Evolutionary conservation across 768 basidiomycete species (phyloP).

Genomic region (Nevesoporus exiguus): DNA sequence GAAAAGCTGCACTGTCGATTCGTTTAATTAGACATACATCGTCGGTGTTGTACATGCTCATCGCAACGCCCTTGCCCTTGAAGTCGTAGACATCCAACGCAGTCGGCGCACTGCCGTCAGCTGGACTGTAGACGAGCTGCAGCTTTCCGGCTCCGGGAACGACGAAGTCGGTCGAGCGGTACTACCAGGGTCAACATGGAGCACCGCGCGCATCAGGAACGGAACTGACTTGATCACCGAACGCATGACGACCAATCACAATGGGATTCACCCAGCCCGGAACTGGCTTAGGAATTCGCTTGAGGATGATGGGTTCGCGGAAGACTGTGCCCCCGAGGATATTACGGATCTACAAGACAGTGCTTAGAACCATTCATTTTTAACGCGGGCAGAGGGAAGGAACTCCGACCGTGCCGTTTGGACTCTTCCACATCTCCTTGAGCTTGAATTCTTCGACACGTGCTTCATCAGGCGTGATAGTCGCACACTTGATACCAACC

Average conservation of each 20-base stretch:
- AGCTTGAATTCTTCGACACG: slow-evolving; percentile 96
- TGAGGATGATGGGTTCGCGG: slow-evolving; percentile 94
- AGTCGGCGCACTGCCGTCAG: slow-evolving; percentile 64
- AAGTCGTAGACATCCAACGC: slow-evolving; percentile 89
- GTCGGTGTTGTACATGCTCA: slow-evolving; percentile 99
- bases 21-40: slow-evolving; percentile 47
- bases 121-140: slow-evolving; percentile 86
- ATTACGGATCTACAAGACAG: slow-evolving; percentile 75
- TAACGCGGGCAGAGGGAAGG: slow-evolving; percentile 10
- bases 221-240: slow-evolving; percentile 80
- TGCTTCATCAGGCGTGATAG: slow-evolving; percentile 97
- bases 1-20: neutral
- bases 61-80: slow-evolving; percentile 86
- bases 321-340: slow-evolving; percentile 98
- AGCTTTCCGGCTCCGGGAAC: slow-evolving; percentile 92
- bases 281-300: slow-evolving; percentile 86
- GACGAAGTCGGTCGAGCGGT: slow-evolving; percentile 90
- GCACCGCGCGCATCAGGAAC: slow-evolving; percentile 7
- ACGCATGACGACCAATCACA: slow-evolving; percentile 93
- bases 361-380: neutral
- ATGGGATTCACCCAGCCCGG: slow-evolving; percentile 98
- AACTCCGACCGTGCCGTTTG: slow-evolving; percentile 90
- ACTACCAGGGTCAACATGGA: slow-evolving; percentile 42
- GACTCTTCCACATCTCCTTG: slow-evolving; percentile 98
- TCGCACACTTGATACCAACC: slow-evolving; percentile 99